Evolutionary conservation across 1,284 basidiomycete genomes (phyloP), one percentile per base, ranked within the genome.

Genomic region (Trichosporon inkin): DNA sequence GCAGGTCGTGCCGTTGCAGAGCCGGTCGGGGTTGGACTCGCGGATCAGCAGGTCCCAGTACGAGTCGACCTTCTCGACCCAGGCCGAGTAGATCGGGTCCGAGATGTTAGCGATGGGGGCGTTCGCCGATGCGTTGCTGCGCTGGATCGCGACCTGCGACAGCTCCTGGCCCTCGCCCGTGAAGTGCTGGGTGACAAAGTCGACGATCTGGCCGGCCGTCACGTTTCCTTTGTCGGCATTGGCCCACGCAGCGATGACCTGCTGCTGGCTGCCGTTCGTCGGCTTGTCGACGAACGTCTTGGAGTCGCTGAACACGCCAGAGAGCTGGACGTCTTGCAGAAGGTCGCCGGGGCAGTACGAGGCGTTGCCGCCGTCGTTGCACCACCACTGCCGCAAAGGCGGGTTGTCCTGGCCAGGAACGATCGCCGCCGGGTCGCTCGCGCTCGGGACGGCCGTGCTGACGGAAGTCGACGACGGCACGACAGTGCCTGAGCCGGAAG

Each of bases 231-330:
- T 82, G 35, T 81, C 74, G 5, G 83, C 84, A 60, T 90, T 81
- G 28, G 82, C 80, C 75, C 92, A 94, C 60, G 88, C 88, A 0
- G 83, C 77, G 40, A 91, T 79, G 7, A 92, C 89, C 56, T 82
- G 79, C 63, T 86, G 83, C 7, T 86, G 74, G 0, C 82, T 77
- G 66, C 85, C 84, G 68, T 80, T 82, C 0, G 91, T 93, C 0
- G 90, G 92, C 81, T 77, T 95, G 82, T 96, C 92, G 14, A 89
- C 88, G 73, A 96, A 89, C 0, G 75, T 77, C 44, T 96, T 96
- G 56, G 86, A 86, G 76, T 97, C 93, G 0, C 81, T 70, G 74
- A 85, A 97, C 35, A 90, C 79, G 28, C 83, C 74, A 0, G 91
- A 87, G 47, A 95, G 68, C 77, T 93, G 88, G 59, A 95, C 86